Percentiles rank a stretch among this genome's conserved stretches.
Conservation (phyloP, 192 early-diverging fungal genomes). For the Umbelopsis sp. region DNA sequence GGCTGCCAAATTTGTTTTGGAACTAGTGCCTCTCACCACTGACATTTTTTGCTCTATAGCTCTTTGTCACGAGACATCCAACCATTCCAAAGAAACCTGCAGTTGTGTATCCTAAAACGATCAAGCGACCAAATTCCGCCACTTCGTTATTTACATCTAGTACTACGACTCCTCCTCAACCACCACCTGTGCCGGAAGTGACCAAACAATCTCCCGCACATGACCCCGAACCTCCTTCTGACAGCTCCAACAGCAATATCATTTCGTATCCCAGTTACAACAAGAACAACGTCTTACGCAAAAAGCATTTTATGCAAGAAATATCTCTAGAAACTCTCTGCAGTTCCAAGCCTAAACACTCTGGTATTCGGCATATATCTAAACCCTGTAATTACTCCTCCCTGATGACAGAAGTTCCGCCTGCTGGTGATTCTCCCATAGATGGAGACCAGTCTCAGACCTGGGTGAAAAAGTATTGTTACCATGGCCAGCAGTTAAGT, state of each 20-base stretch:
- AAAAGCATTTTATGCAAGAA: constrained; percentile 15
- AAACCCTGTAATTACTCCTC: constrained; percentile 10
- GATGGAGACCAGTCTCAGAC: background rate
- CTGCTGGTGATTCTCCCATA: background rate
- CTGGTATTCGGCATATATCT: constrained; percentile 5
- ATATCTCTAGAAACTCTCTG: background rate
- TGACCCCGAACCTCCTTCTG: background rate
- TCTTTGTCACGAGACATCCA: constrained; percentile 5
- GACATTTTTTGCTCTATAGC: background rate
- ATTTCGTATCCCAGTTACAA: constrained; percentile 12
- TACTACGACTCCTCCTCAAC: background rate
- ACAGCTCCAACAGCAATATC: background rate
- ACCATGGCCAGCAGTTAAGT: background rate
- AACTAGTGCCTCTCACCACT: too few species aligned
- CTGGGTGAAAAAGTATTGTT: background rate
- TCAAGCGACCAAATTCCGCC: constrained; percentile 7
- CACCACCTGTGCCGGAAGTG: background rate
- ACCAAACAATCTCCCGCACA: background rate
- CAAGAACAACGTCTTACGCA: background rate
- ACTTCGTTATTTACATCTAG: constrained; percentile 2
- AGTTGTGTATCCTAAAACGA: constrained; percentile 15
- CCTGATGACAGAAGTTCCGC: background rate
- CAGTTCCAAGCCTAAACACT: constrained; percentile 1
- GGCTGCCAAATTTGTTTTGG: too few species aligned
- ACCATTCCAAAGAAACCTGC: background rate